Conservation (phyloP, 805 yeast species). For the Blastobotrys parvus region DNA sequence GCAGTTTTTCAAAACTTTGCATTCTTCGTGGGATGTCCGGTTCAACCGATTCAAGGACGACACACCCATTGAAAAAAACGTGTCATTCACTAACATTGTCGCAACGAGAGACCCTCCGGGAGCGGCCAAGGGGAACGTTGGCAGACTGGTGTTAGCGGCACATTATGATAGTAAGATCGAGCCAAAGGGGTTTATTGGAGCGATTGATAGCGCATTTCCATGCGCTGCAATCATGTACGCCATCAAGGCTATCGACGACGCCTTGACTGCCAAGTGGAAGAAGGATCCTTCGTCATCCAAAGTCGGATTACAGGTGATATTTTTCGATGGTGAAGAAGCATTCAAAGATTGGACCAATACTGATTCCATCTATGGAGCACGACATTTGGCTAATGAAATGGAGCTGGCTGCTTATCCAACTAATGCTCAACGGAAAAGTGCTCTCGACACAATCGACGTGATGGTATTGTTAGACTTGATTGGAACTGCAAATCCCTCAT, state of each 20-base stretch:
- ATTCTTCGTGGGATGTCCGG: constrained; percentile 19
- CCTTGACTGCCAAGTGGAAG: constrained; percentile 19
- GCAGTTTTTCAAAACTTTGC: constrained; percentile 26
- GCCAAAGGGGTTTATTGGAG: constrained; percentile 53
- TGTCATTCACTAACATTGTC: constrained; percentile 27
- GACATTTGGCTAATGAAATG: constrained; percentile 39
- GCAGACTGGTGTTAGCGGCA: constrained; percentile 38
- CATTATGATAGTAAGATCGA: constrained; percentile 45
- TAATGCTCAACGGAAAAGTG: constrained; percentile 12
- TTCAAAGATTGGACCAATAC: constrained; percentile 40
- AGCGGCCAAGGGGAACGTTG: constrained; percentile 14
- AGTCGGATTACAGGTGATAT: constrained; percentile 39
- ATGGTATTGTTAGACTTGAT: constrained; percentile 44
- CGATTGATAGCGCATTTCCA: constrained; percentile 51
- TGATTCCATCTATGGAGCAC: constrained; percentile 52
- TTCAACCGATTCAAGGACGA: constrained; percentile 28
- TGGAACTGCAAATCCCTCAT: constrained; percentile 32
- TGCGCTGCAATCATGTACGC: constrained; percentile 44
- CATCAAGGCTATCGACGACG: constrained; percentile 27
- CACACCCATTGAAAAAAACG: constrained; percentile 31
- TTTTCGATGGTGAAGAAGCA: constrained; percentile 60
- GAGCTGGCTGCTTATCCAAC: constrained; percentile 15
- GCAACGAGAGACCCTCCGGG: constrained; percentile 23
- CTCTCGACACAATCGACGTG: constrained; percentile 33
- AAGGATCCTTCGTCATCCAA: neutral